Evolutionary conservation across 2,329 filamentous ascomycete genomes (phyloP), one percentile per base, ranked within the genome.

Genomic region (Botrytis sinoallii): DNA sequence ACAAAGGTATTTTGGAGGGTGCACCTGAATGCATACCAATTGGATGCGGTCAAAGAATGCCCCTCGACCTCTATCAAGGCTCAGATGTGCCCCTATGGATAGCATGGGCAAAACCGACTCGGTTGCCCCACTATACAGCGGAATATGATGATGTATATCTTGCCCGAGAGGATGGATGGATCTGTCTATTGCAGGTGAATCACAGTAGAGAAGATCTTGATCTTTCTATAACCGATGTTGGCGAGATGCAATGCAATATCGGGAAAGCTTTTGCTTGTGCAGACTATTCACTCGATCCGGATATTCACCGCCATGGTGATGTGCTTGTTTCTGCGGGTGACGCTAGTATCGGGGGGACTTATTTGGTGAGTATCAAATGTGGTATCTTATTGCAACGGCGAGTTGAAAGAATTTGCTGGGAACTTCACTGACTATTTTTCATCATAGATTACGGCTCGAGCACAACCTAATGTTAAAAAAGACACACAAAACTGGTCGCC

Each of bases 101-200:
- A 5, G 89, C 92, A 38, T 99, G 95, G 95, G 90, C 93, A 42
- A 89, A 93, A 74, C 92, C 94, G 2, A 87, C 89, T 74, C 90
- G 95, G 12, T 87, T 68, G 10, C 72, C 90, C 38, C 87, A 87
- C 74, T 92, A 91, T 77, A 88, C 88, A 70, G 84, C 87, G 71
- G 86, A 85, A 29, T 89, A 90, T 52, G 96, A 98, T 79, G 90
- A 91, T 74, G 90, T 98, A 67, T 97, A 96, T 79, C 84, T 99
- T 25, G 93, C 92, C 18, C 90, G 95, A 72, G 95, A 98, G 83
- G 95, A 98, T 80, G 96, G 96, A 4, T 85, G 91, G 67, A 87
- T 98, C 16, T 88, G 91, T 71, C 93, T 92, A 76, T 83, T 95
- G 7, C 90, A 94, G 77, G 89, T 93, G 74, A 88, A 88, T 61